Evolutionary conservation across 495 filamentous ascomycete species (phyloP).

Genomic region (Talaromyces thailandensis): DNA sequence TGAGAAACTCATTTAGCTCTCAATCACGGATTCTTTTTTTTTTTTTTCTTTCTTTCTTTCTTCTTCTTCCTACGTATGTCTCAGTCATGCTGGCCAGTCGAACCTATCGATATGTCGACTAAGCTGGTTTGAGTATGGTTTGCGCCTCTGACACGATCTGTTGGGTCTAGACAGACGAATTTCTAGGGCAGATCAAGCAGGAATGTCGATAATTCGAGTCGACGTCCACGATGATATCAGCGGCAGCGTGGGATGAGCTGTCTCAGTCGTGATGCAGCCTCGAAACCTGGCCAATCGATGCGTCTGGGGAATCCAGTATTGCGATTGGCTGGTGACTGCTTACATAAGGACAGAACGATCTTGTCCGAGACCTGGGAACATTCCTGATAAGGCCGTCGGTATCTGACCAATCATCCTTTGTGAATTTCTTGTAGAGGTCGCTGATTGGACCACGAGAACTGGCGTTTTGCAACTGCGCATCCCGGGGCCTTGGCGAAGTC

Average conservation of each 20-base stretch:
- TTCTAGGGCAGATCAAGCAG: background rate
- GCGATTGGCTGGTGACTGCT: background rate
- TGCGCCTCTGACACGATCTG: background rate
- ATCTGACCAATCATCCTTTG: background rate
- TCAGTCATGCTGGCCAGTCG: background rate
- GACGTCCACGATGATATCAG: background rate
- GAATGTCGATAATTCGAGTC: no score
- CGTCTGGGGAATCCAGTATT: no score
- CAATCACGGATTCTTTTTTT: background rate
- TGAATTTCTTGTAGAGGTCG: background rate
- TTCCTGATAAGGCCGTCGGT: background rate
- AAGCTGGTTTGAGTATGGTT: background rate
- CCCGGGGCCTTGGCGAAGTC: background rate
- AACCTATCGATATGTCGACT: background rate
- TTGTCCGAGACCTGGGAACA: background rate
- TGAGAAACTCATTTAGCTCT: background rate
- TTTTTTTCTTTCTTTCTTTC: background rate
- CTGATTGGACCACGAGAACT: background rate
- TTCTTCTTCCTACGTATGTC: background rate
- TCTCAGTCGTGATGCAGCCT: slow-evolving; percentile 2
- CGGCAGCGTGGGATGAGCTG: background rate
- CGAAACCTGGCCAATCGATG: slow-evolving; percentile 3
- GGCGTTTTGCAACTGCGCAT: background rate
- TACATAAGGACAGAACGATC: background rate
- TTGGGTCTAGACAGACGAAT: background rate